A percentile compares a stretch with the other conserved stretches of the same genome.
Evolutionary conservation across 78 protist genomes (phyloP).

Genomic region (Cavenderia fasciculata): DNA sequence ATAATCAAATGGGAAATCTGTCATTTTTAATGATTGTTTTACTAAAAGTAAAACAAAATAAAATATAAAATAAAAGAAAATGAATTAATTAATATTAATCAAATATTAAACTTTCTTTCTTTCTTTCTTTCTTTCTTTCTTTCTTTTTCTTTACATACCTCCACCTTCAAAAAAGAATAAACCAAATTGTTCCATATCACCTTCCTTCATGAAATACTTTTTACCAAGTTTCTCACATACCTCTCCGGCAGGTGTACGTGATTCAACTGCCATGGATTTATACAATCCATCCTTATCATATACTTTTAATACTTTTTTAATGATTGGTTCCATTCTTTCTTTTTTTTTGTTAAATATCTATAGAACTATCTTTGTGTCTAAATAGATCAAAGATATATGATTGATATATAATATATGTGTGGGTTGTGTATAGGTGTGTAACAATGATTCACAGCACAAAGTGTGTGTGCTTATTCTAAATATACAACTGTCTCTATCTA

Average conservation of each 20-base stretch:
- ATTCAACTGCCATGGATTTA: constrained; percentile 62
- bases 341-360: no score
- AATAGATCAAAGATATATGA: no score
- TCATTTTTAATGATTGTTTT: constrained; percentile 19
- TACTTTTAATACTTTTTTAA: constrained; percentile 60
- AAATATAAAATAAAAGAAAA: no score
- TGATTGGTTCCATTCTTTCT: constrained; percentile 20
- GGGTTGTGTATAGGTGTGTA: no score
- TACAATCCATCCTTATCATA: constrained; percentile 51
- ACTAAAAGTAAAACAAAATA: no score
- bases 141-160: constrained; percentile 17
- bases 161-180: constrained; percentile 61
- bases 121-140: background rate
- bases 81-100: no score
- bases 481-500: no score
- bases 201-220: constrained; percentile 20
- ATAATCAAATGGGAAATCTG: constrained; percentile 63
- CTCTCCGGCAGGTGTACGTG: constrained; percentile 40
- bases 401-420: no score
- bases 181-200: constrained; percentile 33
- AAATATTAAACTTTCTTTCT: no score
- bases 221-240: constrained; percentile 60
- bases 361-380: no score
- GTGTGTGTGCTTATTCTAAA: no score
- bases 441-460: no score